A percentile compares a stretch with the other conserved stretches of the same genome.
phyloP scores from a whole-genome alignment of 2,329 filamentous ascomycete genomes.

The Colletotrichum ledebouriae region DNA sequence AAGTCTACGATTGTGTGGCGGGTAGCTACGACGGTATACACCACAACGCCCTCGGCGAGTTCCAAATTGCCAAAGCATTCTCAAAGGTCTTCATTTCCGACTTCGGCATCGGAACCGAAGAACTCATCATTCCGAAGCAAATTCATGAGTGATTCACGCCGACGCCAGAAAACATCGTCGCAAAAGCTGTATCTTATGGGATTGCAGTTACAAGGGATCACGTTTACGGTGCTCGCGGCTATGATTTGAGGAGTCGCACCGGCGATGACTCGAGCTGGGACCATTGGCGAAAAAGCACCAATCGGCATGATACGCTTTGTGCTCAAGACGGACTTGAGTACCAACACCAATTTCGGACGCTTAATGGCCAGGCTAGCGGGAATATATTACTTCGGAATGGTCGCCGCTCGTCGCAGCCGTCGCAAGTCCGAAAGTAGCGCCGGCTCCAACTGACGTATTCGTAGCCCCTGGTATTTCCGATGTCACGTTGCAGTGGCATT shows the following conservation, averaged over 20 bases:
- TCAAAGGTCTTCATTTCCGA: constrained; percentile 47
- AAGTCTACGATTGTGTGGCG: constrained; percentile 49
- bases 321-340: constrained; percentile 30
- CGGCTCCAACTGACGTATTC: not conserved
- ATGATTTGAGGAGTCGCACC: constrained; percentile 34
- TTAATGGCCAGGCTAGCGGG: constrained; percentile 21
- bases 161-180: constrained; percentile 40
- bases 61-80: constrained; percentile 58
- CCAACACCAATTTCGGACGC: constrained; percentile 37
- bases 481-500: not conserved
- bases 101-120: constrained; percentile 45
- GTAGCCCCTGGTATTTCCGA: constrained; percentile 32
- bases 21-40: constrained; percentile 58
- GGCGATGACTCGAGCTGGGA: constrained; percentile 7
- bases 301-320: constrained; percentile 16
- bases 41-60: constrained; percentile 57
- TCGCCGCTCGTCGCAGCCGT: constrained; percentile 5
- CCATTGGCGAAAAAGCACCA: constrained; percentile 9
- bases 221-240: constrained; percentile 46
- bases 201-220: constrained; percentile 45
- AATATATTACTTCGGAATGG: constrained; percentile 34
- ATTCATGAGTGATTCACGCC: constrained; percentile 43
- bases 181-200: constrained; percentile 31
- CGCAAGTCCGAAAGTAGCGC: not conserved
- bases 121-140: constrained; percentile 45